phyloP scores from a whole-genome alignment of 1,284 basidiomycete species.

The Marasmius tenuissimus region DNA sequence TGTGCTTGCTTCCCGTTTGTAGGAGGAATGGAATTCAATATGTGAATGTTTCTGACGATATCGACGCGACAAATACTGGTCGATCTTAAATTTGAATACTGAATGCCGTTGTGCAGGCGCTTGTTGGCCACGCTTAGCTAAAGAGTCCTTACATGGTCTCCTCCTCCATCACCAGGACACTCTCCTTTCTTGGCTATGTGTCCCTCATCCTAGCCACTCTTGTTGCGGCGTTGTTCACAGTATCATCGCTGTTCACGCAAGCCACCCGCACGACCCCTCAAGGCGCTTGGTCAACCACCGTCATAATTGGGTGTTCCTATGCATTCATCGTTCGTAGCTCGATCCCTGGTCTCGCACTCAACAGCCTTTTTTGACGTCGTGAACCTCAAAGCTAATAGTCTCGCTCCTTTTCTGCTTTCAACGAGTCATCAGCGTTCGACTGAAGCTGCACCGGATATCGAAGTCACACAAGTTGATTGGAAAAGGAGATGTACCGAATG shows the following conservation, averaged over 20 bases:
- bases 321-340: constrained; percentile 54
- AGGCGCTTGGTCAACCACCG: constrained; percentile 51
- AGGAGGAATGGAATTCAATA: neutral
- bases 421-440: constrained; percentile 61
- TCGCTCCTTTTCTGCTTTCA: constrained; percentile 66
- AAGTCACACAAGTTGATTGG: constrained; percentile 66
- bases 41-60: neutral
- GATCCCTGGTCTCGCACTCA: neutral
- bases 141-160: too few relatives aligned
- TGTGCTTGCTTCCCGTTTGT: constrained; percentile 2
- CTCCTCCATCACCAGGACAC: constrained; percentile 23
- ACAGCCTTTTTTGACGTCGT: neutral
- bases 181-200: constrained; percentile 46
- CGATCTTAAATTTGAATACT: too few relatives aligned
- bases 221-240: constrained; percentile 61
- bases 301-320: constrained; percentile 67
- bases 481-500: constrained; percentile 71
- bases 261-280: constrained; percentile 61
- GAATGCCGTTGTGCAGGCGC: too few relatives aligned
- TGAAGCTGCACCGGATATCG: constrained; percentile 68
- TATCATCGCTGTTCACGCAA: constrained; percentile 63
- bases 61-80: too few relatives aligned
- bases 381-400: constrained; percentile 39
- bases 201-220: constrained; percentile 53
- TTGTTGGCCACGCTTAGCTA: too few relatives aligned